Percentiles rank a stretch among this genome's conserved stretches.
phyloP scores from a whole-genome alignment of 805 yeast genomes.

The Hanseniaspora guilliermondii region DNA sequence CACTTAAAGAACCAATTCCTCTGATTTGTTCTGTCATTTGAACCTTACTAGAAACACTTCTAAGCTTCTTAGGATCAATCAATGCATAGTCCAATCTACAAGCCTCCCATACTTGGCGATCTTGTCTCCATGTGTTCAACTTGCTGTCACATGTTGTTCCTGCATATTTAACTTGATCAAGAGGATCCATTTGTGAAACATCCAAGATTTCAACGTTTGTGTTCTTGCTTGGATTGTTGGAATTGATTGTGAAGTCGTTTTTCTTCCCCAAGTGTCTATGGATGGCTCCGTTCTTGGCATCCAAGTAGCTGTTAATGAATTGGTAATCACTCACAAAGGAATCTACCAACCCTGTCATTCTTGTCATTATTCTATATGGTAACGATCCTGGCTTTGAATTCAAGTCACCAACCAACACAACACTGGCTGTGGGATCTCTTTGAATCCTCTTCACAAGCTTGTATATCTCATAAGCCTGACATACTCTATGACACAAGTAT shows the following conservation, averaged over 20 bases:
- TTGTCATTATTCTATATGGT: slow-evolving; percentile 61
- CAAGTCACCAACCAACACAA: slow-evolving; percentile 83
- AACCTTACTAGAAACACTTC: slow-evolving; percentile 52
- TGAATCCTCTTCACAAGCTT: slow-evolving; percentile 44
- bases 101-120: slow-evolving; percentile 49
- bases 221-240: not conserved
- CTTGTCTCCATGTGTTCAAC: slow-evolving; percentile 71
- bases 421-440: slow-evolving; percentile 65
- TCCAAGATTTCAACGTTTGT: slow-evolving; percentile 20
- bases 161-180: slow-evolving; percentile 53
- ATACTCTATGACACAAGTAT: slow-evolving; percentile 76
- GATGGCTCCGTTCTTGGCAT: not conserved
- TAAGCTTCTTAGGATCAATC: slow-evolving; percentile 44
- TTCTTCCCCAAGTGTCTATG: not conserved
- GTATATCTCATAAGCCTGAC: slow-evolving; percentile 94
- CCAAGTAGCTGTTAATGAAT: not conserved
- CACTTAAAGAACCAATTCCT: slow-evolving; percentile 66
- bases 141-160: slow-evolving; percentile 86
- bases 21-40: slow-evolving; percentile 60
- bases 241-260: slow-evolving; percentile 11
- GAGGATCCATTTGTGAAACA: slow-evolving; percentile 38
- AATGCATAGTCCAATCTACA: slow-evolving; percentile 84
- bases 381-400: slow-evolving; percentile 80
- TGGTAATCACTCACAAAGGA: slow-evolving; percentile 37
- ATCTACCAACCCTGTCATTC: slow-evolving; percentile 57